phyloP scores from a whole-genome alignment of 1,139 yeast genomes.

The Nakaseomyces sp. region DNA sequence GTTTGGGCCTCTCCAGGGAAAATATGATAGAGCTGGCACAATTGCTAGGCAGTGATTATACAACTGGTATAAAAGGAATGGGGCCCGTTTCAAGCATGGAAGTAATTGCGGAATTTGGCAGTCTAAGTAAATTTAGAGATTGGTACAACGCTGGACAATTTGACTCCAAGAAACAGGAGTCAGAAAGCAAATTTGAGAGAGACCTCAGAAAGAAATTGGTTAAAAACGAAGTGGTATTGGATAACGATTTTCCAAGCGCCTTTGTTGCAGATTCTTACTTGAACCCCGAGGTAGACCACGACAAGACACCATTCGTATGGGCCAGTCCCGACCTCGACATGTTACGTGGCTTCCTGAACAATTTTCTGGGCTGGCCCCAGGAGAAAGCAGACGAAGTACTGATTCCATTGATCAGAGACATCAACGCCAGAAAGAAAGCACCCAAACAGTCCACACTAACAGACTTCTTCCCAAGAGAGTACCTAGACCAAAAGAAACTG shows the following conservation, averaged over 20 bases:
- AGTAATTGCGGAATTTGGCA: slow-evolving; percentile 77
- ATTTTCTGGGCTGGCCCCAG: slow-evolving; percentile 74
- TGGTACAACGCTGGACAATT: slow-evolving; percentile 45
- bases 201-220: slow-evolving; percentile 57
- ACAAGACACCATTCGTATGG: slow-evolving; percentile 74
- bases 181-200: slow-evolving; percentile 43
- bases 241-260: slow-evolving; percentile 60
- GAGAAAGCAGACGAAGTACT: slow-evolving; percentile 72
- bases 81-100: slow-evolving; percentile 94
- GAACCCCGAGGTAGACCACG: slow-evolving; percentile 76
- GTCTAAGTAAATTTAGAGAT: slow-evolving; percentile 37
- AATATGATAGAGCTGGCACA: slow-evolving; percentile 72
- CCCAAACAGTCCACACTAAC: slow-evolving; percentile 50
- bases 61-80: slow-evolving; percentile 81
- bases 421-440: slow-evolving; percentile 51
- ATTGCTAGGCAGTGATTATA: slow-evolving; percentile 85
- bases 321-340: slow-evolving; percentile 81
- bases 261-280: slow-evolving; percentile 65
- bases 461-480: slow-evolving; percentile 47
- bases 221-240: slow-evolving; percentile 37
- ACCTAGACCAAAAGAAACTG: slow-evolving; percentile 39
- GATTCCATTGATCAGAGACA: slow-evolving; percentile 77
- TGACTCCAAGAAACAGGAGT: slow-evolving; percentile 33
- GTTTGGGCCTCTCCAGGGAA: slow-evolving; percentile 55
- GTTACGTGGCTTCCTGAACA: slow-evolving; percentile 59